Evolutionary conservation across 768 basidiomycete genomes (phyloP), one percentile per base, ranked within the genome.

Genomic region (Calocera viscosa): DNA sequence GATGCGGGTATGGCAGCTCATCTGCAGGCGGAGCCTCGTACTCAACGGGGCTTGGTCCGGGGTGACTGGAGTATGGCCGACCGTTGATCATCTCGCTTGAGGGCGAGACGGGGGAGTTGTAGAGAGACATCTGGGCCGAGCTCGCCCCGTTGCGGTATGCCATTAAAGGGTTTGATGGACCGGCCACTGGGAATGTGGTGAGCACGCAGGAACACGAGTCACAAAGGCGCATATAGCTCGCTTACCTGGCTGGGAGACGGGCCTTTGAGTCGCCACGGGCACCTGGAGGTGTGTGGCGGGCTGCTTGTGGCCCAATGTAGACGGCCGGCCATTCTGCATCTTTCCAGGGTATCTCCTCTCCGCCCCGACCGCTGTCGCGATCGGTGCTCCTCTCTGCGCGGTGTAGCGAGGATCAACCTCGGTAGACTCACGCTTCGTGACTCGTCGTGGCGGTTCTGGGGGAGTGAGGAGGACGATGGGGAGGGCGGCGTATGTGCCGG

Each of bases 181-280:
- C 53, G 14, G 30, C 53, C 53, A 32, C 53, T 32, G 30, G 14
- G 10, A 60, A 47, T 24, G 24, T 47, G 43, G 43, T 47, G 19
- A 47, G 43, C 43, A 19, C 24, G 39, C 43, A 17, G 5, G 24
- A 47, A 24, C 16, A 17, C 8, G 16, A 47, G 43, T 19, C 24
- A 47, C 43, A 28, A 5, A 22, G 5, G 53, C 53, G 53, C 53
- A 60, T 60, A 60, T 60, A 60, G 2, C 26, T 24, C 53, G 30
- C 53, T 60, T 32, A 60, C 53, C 53, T 60, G 53, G 53, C 30
- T 60, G 53, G 26, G 53, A 60, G 16, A 32, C 53, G 30, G 53
- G 53, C 30, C 53, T 60, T 60, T 60, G 53, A 16, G 26, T 60
- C 30, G 53, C 30, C 53, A 22, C 53, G 30, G 53, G 53, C 53